Percentiles rank a stretch among this genome's conserved stretches.
phyloP scores from a whole-genome alignment of 1,284 basidiomycete genomes.

The Schizophyllum commune region DNA sequence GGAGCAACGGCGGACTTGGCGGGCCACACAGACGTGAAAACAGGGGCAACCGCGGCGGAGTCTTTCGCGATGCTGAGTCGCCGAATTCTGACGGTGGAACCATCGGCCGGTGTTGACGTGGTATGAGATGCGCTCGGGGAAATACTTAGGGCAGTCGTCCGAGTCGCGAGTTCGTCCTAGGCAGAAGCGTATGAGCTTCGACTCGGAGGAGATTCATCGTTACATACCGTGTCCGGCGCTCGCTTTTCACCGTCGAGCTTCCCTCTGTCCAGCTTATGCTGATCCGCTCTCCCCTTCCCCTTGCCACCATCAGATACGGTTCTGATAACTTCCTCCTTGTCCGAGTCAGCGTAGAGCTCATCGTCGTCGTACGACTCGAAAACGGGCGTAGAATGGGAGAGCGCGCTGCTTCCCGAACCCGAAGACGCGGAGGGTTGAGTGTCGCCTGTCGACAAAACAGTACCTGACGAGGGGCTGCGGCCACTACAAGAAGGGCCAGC shows the following conservation, averaged over 20 bases:
- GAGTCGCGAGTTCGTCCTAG: not conserved
- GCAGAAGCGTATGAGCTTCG: not conserved
- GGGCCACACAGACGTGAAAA: too few relatives aligned
- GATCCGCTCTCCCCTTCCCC: not conserved
- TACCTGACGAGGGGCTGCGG: too few relatives aligned
- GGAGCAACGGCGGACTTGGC: too few relatives aligned
- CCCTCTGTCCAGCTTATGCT: not conserved
- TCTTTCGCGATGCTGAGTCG: too few relatives aligned
- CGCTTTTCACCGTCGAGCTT: not conserved
- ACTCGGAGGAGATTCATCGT: not conserved
- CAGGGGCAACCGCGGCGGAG: too few relatives aligned
- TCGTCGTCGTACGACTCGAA: not conserved
- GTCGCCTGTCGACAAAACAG: too few relatives aligned
- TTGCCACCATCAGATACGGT: not conserved
- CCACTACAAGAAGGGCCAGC: not conserved
- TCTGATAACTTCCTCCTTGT: not conserved
- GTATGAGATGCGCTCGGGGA: not conserved
- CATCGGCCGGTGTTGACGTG: too few relatives aligned
- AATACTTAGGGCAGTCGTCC: not conserved
- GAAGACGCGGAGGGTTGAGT: too few relatives aligned
- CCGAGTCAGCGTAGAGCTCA: not conserved
- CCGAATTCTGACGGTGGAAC: too few relatives aligned
- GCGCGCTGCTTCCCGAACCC: too few relatives aligned
- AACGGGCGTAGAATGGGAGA: not conserved
- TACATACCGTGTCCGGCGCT: not conserved